These are phyloP conservation scores for Arabidopsis hybrid DNA, from an alignment of 441 rosid species.

Conservation along the genomic window DNA sequence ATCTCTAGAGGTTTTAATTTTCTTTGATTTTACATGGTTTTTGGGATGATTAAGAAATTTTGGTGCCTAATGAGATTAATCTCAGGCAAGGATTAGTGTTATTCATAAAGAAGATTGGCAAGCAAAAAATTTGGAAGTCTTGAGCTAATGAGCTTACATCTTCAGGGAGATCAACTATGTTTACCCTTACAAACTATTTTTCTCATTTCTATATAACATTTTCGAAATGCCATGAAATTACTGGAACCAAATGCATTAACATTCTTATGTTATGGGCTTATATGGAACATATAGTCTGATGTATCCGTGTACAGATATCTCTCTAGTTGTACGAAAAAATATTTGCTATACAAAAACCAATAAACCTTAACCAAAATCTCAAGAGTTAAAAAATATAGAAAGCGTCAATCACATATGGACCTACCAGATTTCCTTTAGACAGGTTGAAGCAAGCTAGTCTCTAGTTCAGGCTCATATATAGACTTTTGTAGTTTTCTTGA, in stretches of 20 bases:
- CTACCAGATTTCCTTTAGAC: not conserved
- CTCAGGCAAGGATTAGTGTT: slow-evolving; percentile 42
- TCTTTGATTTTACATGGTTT: not conserved
- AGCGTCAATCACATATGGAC: not conserved
- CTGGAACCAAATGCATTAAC: not conserved
- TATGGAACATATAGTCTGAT: not conserved
- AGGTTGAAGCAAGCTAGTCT: not conserved
- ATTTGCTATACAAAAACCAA: slow-evolving; percentile 8
- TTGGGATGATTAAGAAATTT: no score
- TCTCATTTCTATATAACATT: not conserved
- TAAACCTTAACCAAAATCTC: slow-evolving; percentile 1
- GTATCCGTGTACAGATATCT: not conserved
- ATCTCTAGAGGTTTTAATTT: slow-evolving; percentile 57
- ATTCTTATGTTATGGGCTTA: not conserved
- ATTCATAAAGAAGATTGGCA: slow-evolving; percentile 50
- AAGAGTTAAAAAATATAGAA: not conserved
- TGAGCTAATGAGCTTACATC: slow-evolving; percentile 56
- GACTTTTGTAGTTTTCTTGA: not conserved
- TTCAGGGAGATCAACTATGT: slow-evolving; percentile 51
- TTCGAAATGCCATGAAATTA: not conserved
- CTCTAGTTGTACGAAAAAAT: not conserved
- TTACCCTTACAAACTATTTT: slow-evolving; percentile 39
- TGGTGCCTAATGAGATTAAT: no score
- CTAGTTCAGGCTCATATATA: not conserved
- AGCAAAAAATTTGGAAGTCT: slow-evolving; percentile 57